Evolutionary conservation across 768 basidiomycete genomes (phyloP).

Genomic region (Termitomyces sp.): DNA sequence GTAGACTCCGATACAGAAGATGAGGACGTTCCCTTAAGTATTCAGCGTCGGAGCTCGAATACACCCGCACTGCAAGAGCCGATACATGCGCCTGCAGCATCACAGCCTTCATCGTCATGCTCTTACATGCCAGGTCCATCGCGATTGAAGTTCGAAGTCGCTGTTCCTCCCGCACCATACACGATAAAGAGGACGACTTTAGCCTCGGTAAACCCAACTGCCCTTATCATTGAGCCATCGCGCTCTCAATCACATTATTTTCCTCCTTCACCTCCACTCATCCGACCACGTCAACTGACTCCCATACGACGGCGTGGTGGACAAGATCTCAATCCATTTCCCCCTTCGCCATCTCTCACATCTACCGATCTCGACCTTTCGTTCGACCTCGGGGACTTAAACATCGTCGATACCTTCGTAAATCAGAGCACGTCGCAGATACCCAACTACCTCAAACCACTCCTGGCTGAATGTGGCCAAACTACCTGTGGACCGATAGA

Average conservation of each 20-base stretch:
- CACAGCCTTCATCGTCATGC: constrained; percentile 7
- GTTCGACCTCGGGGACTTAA: constrained; percentile 40
- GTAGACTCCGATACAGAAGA: constrained; percentile 42
- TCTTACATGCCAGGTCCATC: constrained; percentile 10
- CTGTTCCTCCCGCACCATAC: constrained; percentile 35
- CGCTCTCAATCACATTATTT: constrained; percentile 14
- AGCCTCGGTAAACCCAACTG: constrained; percentile 10
- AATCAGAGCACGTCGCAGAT: constrained; percentile 16
- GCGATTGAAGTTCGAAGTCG: constrained; percentile 29
- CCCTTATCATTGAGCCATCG: constrained; percentile 6
- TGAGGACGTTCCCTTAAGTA: constrained; percentile 8
- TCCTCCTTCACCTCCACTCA: constrained; percentile 22
- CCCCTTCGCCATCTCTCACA: constrained; percentile 49
- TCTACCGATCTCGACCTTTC: constrained; percentile 45
- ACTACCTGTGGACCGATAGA: constrained; percentile 55
- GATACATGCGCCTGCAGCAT: background rate
- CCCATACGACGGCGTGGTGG: constrained; percentile 49
- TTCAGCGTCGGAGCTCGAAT: constrained; percentile 9
- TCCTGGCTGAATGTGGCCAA: constrained; percentile 71
- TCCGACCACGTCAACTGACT: constrained; percentile 58
- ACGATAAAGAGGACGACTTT: constrained; percentile 17
- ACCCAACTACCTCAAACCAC: constrained; percentile 53
- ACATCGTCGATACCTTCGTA: constrained; percentile 21
- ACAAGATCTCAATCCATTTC: constrained; percentile 36
- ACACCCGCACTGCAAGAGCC: background rate